These are phyloP conservation scores for Juglanconis sp. DNA, from an alignment of 2,329 filamentous ascomycete genomes.

Conservation along the genomic window DNA sequence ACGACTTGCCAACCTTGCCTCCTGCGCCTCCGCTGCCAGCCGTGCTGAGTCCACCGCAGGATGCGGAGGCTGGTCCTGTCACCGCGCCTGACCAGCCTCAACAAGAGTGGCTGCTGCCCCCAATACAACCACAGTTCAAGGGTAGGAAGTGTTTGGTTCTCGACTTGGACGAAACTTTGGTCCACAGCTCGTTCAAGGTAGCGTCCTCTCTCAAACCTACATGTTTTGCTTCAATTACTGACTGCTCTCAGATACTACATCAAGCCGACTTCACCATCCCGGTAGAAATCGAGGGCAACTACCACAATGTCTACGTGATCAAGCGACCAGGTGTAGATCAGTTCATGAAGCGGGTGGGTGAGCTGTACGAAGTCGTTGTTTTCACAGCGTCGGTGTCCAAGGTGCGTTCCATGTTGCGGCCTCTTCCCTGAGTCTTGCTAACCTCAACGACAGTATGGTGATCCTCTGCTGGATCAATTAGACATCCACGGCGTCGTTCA, in stretches of 20 bases:
- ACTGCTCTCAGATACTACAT: conserved; percentile 71
- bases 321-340: conserved; percentile 98
- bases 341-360: conserved; percentile 97
- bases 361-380: conserved; percentile 96
- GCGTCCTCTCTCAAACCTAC: conserved; percentile 21
- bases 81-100: conserved; percentile 45
- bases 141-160: conserved; percentile 92
- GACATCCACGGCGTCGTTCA: conserved; percentile 97
- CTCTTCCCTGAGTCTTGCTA: conserved; percentile 3
- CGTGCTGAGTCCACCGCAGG: conserved; percentile 31
- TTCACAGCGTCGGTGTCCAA: conserved; percentile 99
- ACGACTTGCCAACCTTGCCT: conserved; percentile 40
- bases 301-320: conserved; percentile 99
- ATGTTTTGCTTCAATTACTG: not conserved
- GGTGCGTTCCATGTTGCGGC: conserved; percentile 46
- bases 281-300: conserved; percentile 97
- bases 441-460: conserved; percentile 68
- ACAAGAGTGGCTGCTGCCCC: conserved; percentile 75
- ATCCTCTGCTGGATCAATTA: conserved; percentile 90
- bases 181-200: conserved; percentile 99
- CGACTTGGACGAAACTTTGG: conserved; percentile 92
- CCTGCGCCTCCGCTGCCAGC: conserved; percentile 44
- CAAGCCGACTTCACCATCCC: conserved; percentile 99
- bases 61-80: conserved; percentile 39
- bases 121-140: conserved; percentile 73